Evolutionary conservation across 2,329 filamentous ascomycete genomes (phyloP), one percentile per base, ranked within the genome.

Genomic region (Epichloe amarillans): DNA sequence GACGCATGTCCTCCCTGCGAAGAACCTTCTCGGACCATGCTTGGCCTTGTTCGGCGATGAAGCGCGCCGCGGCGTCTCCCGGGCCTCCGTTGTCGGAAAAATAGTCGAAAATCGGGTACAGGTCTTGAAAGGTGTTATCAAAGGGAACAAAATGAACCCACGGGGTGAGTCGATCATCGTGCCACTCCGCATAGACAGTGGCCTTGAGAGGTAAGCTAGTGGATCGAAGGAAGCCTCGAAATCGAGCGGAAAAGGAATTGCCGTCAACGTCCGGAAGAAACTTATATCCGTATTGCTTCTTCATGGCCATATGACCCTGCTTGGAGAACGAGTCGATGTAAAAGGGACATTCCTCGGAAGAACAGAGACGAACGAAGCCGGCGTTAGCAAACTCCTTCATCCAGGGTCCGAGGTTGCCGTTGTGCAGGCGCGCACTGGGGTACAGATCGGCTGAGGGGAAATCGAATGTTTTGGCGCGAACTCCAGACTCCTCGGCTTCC

Each of bases 111-210:
- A 83, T 71, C 10, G 75, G 74, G 56, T 84, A 86, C 10, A 86
- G 62, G 45, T 88, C 85, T 49, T 76, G 69, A 53, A 80, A 84
- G 1, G 77, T 76, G 59, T 84, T 84, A 62, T 86, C 82, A 59
- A 88, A 73, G 2, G 85, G 84, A 1, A 82, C 77, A 58, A 85
- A 88, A 64, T 89, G 85, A 55, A 76, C 69, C 84, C 84, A 89
- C 0, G 83, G 78, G 14, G 79, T 67, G 0, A 88, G 70, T 6
- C 84, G 73, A 42, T 77, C 74, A 61, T 88, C 84, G 61, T 88
- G 84, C 85, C 85, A 88, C 62, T 88, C 85, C 8, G 77, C 69
- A 61, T 84, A 88, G 42, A 88, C 73, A 3, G 84, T 87, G 12
- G 80, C 76, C 66, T 88, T 88, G 61, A 88, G 75, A 1, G 82